Evolutionary conservation across 2,329 filamentous ascomycete species (phyloP).

Genomic region (Pseudocercospora crystallina): DNA sequence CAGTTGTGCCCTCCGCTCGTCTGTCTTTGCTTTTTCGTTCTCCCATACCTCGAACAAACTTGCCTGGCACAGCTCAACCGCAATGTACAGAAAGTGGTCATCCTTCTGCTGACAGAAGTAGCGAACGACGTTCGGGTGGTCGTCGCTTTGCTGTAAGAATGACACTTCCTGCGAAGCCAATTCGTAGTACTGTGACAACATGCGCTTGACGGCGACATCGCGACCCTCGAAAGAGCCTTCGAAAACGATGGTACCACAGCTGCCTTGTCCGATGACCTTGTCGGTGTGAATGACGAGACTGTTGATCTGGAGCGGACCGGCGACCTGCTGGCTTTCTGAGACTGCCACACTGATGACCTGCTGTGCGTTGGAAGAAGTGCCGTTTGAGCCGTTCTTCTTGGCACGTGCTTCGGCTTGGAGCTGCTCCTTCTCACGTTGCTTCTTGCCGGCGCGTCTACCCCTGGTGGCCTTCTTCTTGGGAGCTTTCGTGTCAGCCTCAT

Average conservation of each 20-base stretch:
- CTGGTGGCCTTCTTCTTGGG: slow-evolving; percentile 51
- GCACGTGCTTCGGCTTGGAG: slow-evolving; percentile 38
- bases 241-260: slow-evolving; percentile 95
- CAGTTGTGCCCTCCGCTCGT: slow-evolving; percentile 38
- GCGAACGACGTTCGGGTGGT: slow-evolving; percentile 93
- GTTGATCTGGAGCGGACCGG: slow-evolving; percentile 57
- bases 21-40: slow-evolving; percentile 68
- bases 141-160: slow-evolving; percentile 86
- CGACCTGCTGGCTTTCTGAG: slow-evolving; percentile 42
- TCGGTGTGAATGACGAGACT: slow-evolving; percentile 61
- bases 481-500: slow-evolving; percentile 25
- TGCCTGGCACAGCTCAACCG: slow-evolving; percentile 87
- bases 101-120: slow-evolving; percentile 92
- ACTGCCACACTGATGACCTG: slow-evolving; percentile 47
- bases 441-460: slow-evolving; percentile 49
- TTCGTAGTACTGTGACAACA: slow-evolving; percentile 94
- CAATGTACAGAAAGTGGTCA: slow-evolving; percentile 91
- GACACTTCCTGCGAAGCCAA: slow-evolving; percentile 93
- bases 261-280: slow-evolving; percentile 69
- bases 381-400: slow-evolving; percentile 27
- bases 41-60: slow-evolving; percentile 93
- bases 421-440: slow-evolving; percentile 43
- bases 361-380: slow-evolving; percentile 28
- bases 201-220: slow-evolving; percentile 91
- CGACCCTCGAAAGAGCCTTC: slow-evolving; percentile 88